These are phyloP conservation scores for Rhinocladiella similis DNA, from an alignment of 2,329 filamentous ascomycete species.

Conservation along the genomic window DNA sequence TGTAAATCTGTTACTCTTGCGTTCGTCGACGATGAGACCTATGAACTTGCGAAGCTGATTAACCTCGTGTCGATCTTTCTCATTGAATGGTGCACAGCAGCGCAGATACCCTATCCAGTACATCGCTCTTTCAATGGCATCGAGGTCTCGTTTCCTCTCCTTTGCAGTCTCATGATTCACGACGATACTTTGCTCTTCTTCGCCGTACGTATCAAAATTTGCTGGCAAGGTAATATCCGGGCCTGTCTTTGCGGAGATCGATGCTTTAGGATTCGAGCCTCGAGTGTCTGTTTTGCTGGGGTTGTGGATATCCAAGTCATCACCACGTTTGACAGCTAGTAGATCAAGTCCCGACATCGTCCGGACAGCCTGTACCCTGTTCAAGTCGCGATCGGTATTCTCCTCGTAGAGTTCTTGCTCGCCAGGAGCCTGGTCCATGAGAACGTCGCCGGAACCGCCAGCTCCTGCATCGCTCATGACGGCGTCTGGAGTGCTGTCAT, in stretches of 20 bases:
- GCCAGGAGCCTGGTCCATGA: too few species aligned
- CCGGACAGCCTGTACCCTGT: too few species aligned
- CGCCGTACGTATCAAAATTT: conserved; percentile 9
- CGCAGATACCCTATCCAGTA: conserved; percentile 16
- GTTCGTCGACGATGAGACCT: conserved; percentile 14
- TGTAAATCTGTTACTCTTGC: conserved; percentile 11
- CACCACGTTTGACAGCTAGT: not conserved
- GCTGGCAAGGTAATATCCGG: conserved; percentile 9
- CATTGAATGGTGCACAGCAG: conserved; percentile 10
- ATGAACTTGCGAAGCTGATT: conserved; percentile 19
- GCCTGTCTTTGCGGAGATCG: not conserved
- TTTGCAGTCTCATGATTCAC: conserved; percentile 21
- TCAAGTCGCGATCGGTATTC: not conserved
- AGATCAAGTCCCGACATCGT: not conserved
- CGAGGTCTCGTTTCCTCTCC: conserved; percentile 22
- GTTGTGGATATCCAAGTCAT: not conserved
- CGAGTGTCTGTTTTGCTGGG: not conserved
- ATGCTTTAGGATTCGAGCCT: not conserved
- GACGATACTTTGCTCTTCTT: conserved; percentile 16
- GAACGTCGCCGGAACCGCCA: not conserved
- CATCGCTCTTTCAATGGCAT: conserved; percentile 11
- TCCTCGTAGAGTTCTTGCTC: too few species aligned
- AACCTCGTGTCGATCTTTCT: conserved; percentile 20
- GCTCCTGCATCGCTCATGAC: not conserved
- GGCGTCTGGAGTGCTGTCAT: not conserved